Percentiles rank a stretch among this genome's conserved stretches.
phyloP scores from a whole-genome alignment of 805 yeast genomes.

The Candida rishiriensis region DNA sequence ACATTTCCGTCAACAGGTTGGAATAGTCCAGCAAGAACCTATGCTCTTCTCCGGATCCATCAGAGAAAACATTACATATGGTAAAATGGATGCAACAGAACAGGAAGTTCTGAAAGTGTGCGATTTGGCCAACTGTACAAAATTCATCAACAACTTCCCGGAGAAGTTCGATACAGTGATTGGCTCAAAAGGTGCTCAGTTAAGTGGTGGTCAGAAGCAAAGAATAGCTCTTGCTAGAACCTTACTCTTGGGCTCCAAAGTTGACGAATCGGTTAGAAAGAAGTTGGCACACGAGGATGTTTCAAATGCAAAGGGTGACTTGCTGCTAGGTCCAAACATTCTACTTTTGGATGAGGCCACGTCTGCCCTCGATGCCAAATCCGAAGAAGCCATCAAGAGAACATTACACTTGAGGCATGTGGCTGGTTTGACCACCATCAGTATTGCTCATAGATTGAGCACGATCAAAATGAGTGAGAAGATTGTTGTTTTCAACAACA shows the following conservation, averaged over 20 bases:
- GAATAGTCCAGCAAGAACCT: slow-evolving; percentile 95
- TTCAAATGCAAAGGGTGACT: slow-evolving; percentile 20
- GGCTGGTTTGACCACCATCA: slow-evolving; percentile 67
- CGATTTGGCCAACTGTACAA: slow-evolving; percentile 65
- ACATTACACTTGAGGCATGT: slow-evolving; percentile 55
- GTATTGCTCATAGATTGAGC: slow-evolving; percentile 87
- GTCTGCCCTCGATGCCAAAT: slow-evolving; percentile 84
- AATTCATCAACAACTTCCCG: slow-evolving; percentile 72
- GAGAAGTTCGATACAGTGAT: slow-evolving; percentile 75
- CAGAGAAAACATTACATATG: slow-evolving; percentile 78
- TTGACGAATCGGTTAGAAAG: slow-evolving; percentile 4
- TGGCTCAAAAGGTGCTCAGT: slow-evolving; percentile 83
- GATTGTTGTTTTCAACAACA: slow-evolving; percentile 66
- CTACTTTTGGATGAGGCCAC: slow-evolving; percentile 91
- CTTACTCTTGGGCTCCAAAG: slow-evolving; percentile 46
- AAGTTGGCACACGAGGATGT: slow-evolving; percentile 9
- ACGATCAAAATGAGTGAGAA: slow-evolving; percentile 82
- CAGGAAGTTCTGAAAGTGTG: slow-evolving; percentile 59
- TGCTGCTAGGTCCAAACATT: slow-evolving; percentile 57
- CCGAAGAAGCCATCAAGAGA: slow-evolving; percentile 79
- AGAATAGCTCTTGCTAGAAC: slow-evolving; percentile 90
- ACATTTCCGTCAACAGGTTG: slow-evolving; percentile 66
- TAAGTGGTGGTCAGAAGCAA: slow-evolving; percentile 95
- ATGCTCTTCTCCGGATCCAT: slow-evolving; percentile 82
- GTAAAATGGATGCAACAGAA: slow-evolving; percentile 55